These are phyloP conservation scores for Martensiomyces pterosporus DNA, from an alignment of 192 early-diverging fungal genomes.

Conservation along the genomic window DNA sequence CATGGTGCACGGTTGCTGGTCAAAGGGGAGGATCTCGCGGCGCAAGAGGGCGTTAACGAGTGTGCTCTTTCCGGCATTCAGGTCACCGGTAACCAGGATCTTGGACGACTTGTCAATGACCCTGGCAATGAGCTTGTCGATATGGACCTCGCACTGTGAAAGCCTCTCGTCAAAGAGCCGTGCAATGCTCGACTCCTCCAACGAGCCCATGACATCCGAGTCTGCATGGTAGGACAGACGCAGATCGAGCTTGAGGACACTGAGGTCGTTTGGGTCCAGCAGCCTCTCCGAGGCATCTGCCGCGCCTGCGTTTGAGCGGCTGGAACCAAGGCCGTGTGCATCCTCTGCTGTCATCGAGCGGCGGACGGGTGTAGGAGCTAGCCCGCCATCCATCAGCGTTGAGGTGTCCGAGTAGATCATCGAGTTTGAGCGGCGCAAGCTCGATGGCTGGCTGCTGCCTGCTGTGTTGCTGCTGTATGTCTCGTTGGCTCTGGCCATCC, in stretches of 20 bases:
- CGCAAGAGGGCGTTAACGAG: slow-evolving; percentile 95
- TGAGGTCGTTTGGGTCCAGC: slow-evolving; percentile 31
- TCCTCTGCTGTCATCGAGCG: slow-evolving; percentile 33
- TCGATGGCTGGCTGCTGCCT: background rate
- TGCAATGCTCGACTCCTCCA: slow-evolving; percentile 68
- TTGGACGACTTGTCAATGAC: slow-evolving; percentile 88
- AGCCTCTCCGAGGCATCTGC: background rate
- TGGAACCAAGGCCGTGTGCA: slow-evolving; percentile 4
- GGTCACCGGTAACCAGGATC: slow-evolving; percentile 94
- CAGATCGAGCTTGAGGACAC: slow-evolving; percentile 65
- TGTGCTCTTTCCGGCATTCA: slow-evolving; percentile 97
- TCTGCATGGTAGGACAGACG: slow-evolving; percentile 61
- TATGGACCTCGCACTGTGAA: slow-evolving; percentile 63
- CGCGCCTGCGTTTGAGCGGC: slow-evolving; percentile 4
- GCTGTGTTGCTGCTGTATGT: no score
- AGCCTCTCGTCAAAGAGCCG: slow-evolving; percentile 68
- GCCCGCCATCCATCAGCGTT: slow-evolving; percentile 7
- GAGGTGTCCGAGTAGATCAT: slow-evolving; percentile 16
- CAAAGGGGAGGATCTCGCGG: slow-evolving; percentile 83
- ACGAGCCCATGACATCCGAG: slow-evolving; percentile 57
- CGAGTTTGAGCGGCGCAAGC: slow-evolving; percentile 33
- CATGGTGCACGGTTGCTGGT: slow-evolving; percentile 98
- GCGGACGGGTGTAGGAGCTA: slow-evolving; percentile 15
- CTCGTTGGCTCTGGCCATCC: slow-evolving; percentile 17
- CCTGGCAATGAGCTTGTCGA: slow-evolving; percentile 79